Evolutionary conservation across 2,329 filamentous ascomycete species (phyloP).

Genomic region (Aplosporella prunicola): DNA sequence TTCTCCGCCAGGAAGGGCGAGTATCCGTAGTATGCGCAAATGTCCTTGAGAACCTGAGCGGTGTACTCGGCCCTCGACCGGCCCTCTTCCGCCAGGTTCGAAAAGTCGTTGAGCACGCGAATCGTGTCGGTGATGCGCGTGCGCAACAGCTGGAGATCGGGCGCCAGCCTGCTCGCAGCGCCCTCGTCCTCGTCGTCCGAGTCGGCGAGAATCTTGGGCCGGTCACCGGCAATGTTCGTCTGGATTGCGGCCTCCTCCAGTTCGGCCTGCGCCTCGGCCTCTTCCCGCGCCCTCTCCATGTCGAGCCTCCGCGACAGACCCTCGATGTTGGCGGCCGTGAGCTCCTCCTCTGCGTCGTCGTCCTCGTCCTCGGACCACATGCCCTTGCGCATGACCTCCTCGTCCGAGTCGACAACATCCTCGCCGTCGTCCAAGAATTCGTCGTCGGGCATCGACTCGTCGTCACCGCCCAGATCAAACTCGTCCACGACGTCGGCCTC

Average conservation of each 20-base stretch:
- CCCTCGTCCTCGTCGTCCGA: conserved; percentile 52
- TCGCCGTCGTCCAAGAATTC: conserved; percentile 35
- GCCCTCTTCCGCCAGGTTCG: conserved; percentile 67
- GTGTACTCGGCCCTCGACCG: conserved; percentile 84
- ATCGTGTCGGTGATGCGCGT: conserved; percentile 88
- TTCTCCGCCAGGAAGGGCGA: conserved; percentile 92
- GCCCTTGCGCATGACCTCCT: conserved; percentile 45
- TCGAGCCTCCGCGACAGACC: conserved; percentile 83
- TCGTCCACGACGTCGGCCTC: conserved; percentile 33
- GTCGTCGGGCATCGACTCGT: conserved; percentile 29
- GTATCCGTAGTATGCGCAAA: conserved; percentile 96
- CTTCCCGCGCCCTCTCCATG: conserved; percentile 63
- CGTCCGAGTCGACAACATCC: conserved; percentile 55
- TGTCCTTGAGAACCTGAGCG: conserved; percentile 75
- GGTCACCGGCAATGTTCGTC: conserved; percentile 82
- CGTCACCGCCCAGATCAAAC: conserved; percentile 29
- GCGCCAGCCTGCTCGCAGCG: conserved; percentile 58
- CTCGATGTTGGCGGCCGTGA: conserved; percentile 93
- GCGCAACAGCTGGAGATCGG: conserved; percentile 81
- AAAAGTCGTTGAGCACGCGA: conserved; percentile 81
- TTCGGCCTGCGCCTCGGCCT: conserved; percentile 75
- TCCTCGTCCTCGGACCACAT: conserved; percentile 97
- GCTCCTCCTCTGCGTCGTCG: conserved; percentile 74
- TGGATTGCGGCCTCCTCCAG: conserved; percentile 77
- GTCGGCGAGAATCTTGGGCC: conserved; percentile 55